Evolutionary conservation across 768 basidiomycete species (phyloP).

Genomic region (Serendipita sp.): DNA sequence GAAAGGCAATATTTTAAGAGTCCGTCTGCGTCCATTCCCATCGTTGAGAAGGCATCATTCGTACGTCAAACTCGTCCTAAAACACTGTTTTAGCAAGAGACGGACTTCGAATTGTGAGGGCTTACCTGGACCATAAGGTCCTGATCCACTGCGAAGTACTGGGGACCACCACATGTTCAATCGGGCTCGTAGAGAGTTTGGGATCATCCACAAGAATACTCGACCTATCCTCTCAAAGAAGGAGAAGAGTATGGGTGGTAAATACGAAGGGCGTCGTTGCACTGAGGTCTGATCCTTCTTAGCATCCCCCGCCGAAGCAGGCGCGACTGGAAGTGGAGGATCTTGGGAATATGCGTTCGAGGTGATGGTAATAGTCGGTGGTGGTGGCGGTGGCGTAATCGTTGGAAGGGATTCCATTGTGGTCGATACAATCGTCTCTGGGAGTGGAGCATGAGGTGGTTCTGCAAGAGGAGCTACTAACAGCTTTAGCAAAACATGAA

Average conservation of each 20-base stretch:
- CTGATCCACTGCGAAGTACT: not conserved
- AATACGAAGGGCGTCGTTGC: not conserved
- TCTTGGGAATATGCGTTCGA: too few relatives aligned
- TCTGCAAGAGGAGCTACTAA: not conserved
- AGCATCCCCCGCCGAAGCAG: not conserved
- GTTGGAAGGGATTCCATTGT: not conserved
- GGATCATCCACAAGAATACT: constrained; percentile 1
- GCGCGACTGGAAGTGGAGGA: not conserved
- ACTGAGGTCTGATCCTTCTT: not conserved
- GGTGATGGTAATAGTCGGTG: not conserved
- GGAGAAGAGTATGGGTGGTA: not conserved
- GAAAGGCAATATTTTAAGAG: too few relatives aligned
- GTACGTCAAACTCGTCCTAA: too few relatives aligned
- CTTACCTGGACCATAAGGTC: too few relatives aligned
- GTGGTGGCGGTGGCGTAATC: not conserved
- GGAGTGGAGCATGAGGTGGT: not conserved
- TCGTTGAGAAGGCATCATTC: too few relatives aligned
- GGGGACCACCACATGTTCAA: not conserved
- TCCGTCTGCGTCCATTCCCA: too few relatives aligned
- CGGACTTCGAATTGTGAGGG: too few relatives aligned
- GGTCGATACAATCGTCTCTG: not conserved
- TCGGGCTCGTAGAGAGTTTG: not conserved
- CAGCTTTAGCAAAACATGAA: too few relatives aligned
- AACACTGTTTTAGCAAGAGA: too few relatives aligned
- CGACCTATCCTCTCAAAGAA: not conserved